Percentiles rank a stretch among this genome's conserved stretches.
phyloP scores from a whole-genome alignment of 495 filamentous ascomycete species.

The Neurospora sp. region DNA sequence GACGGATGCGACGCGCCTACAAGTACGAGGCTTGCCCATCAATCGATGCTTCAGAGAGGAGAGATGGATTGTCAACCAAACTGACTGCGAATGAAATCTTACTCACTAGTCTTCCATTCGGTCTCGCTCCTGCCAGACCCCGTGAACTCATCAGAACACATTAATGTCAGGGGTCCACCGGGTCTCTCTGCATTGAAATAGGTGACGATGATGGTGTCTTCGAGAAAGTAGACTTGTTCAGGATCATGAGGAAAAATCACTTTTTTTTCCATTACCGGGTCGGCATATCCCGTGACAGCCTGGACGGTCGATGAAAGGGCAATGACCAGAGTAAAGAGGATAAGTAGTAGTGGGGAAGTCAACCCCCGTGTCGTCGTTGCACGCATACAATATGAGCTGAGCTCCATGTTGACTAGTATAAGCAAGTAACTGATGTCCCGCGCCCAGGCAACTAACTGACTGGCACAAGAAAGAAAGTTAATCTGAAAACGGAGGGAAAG shows the following conservation, averaged over 20 bases:
- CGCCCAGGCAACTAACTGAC: neutral
- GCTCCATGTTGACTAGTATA: neutral
- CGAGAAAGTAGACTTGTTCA: neutral
- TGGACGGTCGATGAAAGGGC: neutral
- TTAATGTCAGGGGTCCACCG: neutral
- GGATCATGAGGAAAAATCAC: neutral
- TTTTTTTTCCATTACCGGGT: too few species aligned
- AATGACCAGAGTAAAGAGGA: neutral
- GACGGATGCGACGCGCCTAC: too few species aligned
- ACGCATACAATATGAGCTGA: too few species aligned
- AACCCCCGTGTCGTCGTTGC: neutral
- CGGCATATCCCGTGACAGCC: too few species aligned
- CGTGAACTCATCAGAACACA: neutral
- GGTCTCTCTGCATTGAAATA: neutral
- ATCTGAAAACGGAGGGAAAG: neutral
- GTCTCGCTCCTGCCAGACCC: neutral
- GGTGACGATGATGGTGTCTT: neutral
- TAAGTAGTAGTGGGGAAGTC: neutral
- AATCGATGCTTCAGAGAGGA: too few species aligned
- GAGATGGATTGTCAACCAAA: too few species aligned
- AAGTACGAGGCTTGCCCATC: too few species aligned
- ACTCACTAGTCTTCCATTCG: neutral
- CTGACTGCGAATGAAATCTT: too few species aligned
- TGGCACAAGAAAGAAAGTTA: neutral
- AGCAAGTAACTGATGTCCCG: neutral